Evolutionary conservation across 805 yeast genomes (phyloP).

Genomic region (Zygosaccharomyces pseudorouxii): DNA sequence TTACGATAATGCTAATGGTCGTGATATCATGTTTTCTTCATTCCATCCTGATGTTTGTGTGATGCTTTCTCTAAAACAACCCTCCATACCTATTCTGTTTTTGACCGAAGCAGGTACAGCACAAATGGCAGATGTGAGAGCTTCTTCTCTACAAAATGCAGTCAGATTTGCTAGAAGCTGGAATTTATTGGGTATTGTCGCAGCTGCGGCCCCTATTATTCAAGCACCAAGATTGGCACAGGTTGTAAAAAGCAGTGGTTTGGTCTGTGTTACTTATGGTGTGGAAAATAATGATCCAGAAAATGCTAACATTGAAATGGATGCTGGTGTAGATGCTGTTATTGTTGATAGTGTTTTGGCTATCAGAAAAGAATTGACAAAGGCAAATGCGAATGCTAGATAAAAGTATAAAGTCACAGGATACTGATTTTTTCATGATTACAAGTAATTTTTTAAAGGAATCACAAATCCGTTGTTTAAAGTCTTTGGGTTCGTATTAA

Average conservation of each 20-base stretch:
- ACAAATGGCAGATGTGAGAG: constrained; percentile 85
- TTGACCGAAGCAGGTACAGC: constrained; percentile 85
- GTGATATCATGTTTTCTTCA: constrained; percentile 86
- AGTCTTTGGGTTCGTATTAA: neutral
- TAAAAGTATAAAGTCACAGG: neutral
- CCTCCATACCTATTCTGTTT: constrained; percentile 84
- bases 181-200: constrained; percentile 87
- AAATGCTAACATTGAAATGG: constrained; percentile 77
- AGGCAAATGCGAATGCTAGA: constrained; percentile 11
- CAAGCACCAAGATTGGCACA: constrained; percentile 83
- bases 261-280: constrained; percentile 93
- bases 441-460: neutral
- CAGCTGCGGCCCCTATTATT: constrained; percentile 83
- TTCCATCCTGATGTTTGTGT: constrained; percentile 93
- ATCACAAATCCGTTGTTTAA: neutral
- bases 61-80: constrained; percentile 83
- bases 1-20: constrained; percentile 68
- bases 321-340: constrained; percentile 97
- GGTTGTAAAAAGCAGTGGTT: constrained; percentile 86
- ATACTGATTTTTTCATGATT: neutral
- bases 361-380: constrained; percentile 73
- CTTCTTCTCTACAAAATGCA: constrained; percentile 84
- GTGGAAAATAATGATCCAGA: constrained; percentile 78
- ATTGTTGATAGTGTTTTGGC: constrained; percentile 93
- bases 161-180: constrained; percentile 85